These are phyloP conservation scores for Rutstroemia sp. DNA, from an alignment of 2,329 filamentous ascomycete genomes.

Conservation along the genomic window DNA sequence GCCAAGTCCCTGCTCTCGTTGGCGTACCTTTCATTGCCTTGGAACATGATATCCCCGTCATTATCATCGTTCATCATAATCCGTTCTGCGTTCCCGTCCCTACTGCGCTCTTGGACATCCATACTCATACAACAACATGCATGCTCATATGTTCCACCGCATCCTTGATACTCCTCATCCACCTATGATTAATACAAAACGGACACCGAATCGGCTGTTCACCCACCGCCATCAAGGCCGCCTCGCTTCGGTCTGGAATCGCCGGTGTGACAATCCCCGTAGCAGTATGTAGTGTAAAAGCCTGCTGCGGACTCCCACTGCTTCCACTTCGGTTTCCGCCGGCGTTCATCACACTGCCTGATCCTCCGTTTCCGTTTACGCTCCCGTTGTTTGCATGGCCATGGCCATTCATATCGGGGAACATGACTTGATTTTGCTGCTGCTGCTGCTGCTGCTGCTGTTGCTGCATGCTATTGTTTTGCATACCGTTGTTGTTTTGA, in stretches of 20 bases:
- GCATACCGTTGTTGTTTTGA: background rate
- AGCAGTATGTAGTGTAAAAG: slow-evolving; percentile 24
- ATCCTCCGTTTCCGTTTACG: background rate
- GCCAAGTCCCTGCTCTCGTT: too few relatives aligned
- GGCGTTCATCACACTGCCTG: background rate
- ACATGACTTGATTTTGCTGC: slow-evolving; percentile 1
- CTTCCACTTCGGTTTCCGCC: background rate
- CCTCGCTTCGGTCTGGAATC: slow-evolving; percentile 16
- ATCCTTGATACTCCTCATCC: slow-evolving; percentile 29
- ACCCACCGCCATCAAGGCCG: slow-evolving; percentile 19
- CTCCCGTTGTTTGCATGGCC: background rate
- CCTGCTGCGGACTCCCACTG: slow-evolving; percentile 9
- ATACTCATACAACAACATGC: slow-evolving; percentile 26
- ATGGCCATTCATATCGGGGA: slow-evolving; percentile 12
- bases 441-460: background rate
- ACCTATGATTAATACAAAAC: slow-evolving; percentile 28
- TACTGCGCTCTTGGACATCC: too few relatives aligned
- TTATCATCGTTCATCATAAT: too few relatives aligned
- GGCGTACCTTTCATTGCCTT: too few relatives aligned
- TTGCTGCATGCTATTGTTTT: background rate
- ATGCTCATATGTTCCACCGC: slow-evolving; percentile 31
- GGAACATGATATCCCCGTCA: too few relatives aligned
- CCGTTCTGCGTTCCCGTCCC: too few relatives aligned
- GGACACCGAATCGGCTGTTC: slow-evolving; percentile 27
- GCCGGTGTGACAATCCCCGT: slow-evolving; percentile 23